Evolutionary conservation across 2,329 filamentous ascomycete species (phyloP), one percentile per base, ranked within the genome.

Genomic region (Metarhizium album): DNA sequence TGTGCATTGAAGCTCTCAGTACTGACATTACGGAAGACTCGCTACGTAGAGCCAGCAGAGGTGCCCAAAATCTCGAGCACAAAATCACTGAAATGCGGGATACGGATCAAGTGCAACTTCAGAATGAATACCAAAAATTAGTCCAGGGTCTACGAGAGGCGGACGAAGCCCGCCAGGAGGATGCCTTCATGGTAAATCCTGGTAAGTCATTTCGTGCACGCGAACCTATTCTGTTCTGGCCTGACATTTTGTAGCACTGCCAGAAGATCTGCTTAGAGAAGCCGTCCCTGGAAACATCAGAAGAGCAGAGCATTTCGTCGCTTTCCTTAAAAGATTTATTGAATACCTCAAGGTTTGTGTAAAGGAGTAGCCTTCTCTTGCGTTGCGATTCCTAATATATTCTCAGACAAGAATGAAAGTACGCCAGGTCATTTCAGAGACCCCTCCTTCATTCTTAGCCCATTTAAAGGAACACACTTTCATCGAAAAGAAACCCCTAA

Each of bases 1-100:
- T 98, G 53, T 98, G 94, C 66, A 98, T 98, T 58, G 93, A 98
- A 64, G 91, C 93, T 2, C 73, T 97, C 13, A 98, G 93, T 63
- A 97, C 95, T 42, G 93, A 98, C 61, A 80, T 98, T 52, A 97
- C 91, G 0, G 90, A 98, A 64, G 93, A 97, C 59, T 96, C 91
- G 0, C 68, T 98, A 49, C 82, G 90, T 22, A 95, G 89, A 69
- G 93, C 93, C 20, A 90, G 90, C 1, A 79, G 90, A 57, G 93
- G 93, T 4, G 94, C 91, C 13, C 85, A 85, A 57, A 97, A 95
- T 58, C 74, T 98, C 1, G 93, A 98, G 64, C 82, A 81, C 29
- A 95, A 86, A 64, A 96, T 98, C 58, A 79, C 80, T 4, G 89
- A 97, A 58, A 95, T 98, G 88, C 91, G 94, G 59, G 84, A 86